Evolutionary conservation across 148 eudicot genomes (phyloP), one percentile per base, ranked within the genome.

Genomic region (Gaultheria prostrata): DNA sequence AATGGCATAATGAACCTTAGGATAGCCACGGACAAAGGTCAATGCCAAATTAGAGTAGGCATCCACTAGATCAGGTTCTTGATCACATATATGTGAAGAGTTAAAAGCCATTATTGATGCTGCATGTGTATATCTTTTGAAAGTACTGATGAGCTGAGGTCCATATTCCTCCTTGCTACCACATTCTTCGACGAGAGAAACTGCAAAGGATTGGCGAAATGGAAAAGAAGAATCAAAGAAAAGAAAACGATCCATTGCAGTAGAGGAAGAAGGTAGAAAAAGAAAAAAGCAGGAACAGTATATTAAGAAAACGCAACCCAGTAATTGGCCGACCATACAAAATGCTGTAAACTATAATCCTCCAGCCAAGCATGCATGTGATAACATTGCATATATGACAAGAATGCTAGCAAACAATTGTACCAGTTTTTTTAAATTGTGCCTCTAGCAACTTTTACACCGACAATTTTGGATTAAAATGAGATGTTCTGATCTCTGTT

Each of bases 1-100:
- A 76, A 76, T 78, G 71, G 81, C 46, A 79, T 70, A 82, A 26
- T 70, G 61, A 80, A 89, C 99, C 98, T 97, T 94, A 32, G 94
- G 88, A 86, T 90, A 90, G 78, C 89, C 87, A 88, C 95, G 91
- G 86, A 97, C 91, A 91, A 92, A 91, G 50, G 88, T 79, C 78
- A 95, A 91, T 51, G 97, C 91, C 83, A 97, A 93, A 88, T 88
- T 89, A 86, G 90, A 87, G 89, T 92, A 97, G 61, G 99, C 98
- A 89, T 97, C 99, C 85, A 93, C 97, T 75, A 97, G 85, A 89
- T 97, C 98, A 70, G 99, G 99, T 85, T 94, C 99, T 92, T 97
- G 99, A 87, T 97, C 99, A 87, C 99, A 94, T 88, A 97, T 90
- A 84, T 97, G 94, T 59, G 99, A 97, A 67, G 99, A 97, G 90